These are phyloP conservation scores for Lactarius sanguifluus DNA, from an alignment of 768 basidiomycete genomes.

Conservation along the genomic window DNA sequence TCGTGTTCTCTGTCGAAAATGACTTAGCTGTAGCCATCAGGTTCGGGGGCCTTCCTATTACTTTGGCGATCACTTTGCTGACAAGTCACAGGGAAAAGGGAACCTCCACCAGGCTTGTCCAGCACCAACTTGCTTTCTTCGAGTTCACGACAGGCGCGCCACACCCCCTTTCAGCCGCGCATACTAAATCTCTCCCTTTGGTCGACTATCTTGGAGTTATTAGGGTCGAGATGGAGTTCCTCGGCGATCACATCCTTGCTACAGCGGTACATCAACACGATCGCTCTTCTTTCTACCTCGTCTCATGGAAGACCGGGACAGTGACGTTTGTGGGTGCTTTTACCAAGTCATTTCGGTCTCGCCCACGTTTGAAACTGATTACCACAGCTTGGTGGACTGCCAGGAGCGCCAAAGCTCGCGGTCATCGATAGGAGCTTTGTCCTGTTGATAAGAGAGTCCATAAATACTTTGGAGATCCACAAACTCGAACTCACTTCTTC, in stretches of 20 bases:
- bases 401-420: not conserved
- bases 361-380: not conserved
- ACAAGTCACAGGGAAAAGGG: conserved; percentile 1
- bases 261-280: not conserved
- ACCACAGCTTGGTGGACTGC: not conserved
- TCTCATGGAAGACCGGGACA: conserved; percentile 13
- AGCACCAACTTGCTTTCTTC: not conserved
- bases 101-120: not conserved
- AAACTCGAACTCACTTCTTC: conserved; percentile 3
- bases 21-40: conserved; percentile 7
- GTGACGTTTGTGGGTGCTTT: conserved; percentile 10
- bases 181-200: not conserved
- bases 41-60: not conserved
- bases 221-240: not conserved
- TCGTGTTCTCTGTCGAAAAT: conserved; percentile 6
- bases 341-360: too few species aligned
- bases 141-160: conserved; percentile 4
- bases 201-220: not conserved
- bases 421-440: conserved; percentile 1
- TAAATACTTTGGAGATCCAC: conserved; percentile 5
- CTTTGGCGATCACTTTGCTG: not conserved
- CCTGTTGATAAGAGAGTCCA: not conserved
- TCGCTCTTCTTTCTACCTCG: conserved; percentile 3
- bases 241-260: conserved; percentile 3
- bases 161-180: conserved; percentile 3